phyloP scores from a whole-genome alignment of 768 basidiomycete species.

The Leccinum arenicola region DNA sequence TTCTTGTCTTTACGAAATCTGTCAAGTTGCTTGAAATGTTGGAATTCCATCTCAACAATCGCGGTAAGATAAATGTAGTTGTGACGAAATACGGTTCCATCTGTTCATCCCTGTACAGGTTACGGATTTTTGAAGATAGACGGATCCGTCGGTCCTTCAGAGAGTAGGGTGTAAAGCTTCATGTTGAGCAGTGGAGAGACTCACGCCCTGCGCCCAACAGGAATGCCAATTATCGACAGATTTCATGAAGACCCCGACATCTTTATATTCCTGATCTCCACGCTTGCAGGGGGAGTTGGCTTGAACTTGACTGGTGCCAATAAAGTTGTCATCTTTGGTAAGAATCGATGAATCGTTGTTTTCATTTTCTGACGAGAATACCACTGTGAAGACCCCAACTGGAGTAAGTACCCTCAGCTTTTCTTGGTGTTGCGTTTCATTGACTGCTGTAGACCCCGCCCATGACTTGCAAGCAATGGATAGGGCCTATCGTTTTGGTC shows the following conservation, averaged over 20 bases:
- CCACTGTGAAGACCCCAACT: slow-evolving; percentile 70
- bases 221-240: slow-evolving; percentile 82
- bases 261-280: slow-evolving; percentile 86
- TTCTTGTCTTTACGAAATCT: slow-evolving; percentile 90
- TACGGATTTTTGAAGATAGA: slow-evolving; percentile 74
- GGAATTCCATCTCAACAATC: slow-evolving; percentile 63
- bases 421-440: neutral
- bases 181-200: neutral
- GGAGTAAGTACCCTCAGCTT: slow-evolving; percentile 66
- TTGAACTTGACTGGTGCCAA: slow-evolving; percentile 91
- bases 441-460: slow-evolving; percentile 72
- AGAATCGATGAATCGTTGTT: slow-evolving; percentile 19
- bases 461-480: slow-evolving; percentile 95
- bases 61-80: slow-evolving; percentile 36
- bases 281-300: slow-evolving; percentile 88
- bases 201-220: slow-evolving; percentile 33
- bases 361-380: neutral
- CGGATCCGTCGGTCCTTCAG: slow-evolving; percentile 64
- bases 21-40: slow-evolving; percentile 88
- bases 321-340: slow-evolving; percentile 89
- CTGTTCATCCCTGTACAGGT: slow-evolving; percentile 27
- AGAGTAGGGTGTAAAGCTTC: slow-evolving; percentile 48
- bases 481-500: slow-evolving; percentile 81
- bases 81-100: neutral
- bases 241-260: slow-evolving; percentile 74